Evolutionary conservation across 2,329 filamentous ascomycete species (phyloP), one percentile per base, ranked within the genome.

Genomic region (Cladobotryum mycophilum): DNA sequence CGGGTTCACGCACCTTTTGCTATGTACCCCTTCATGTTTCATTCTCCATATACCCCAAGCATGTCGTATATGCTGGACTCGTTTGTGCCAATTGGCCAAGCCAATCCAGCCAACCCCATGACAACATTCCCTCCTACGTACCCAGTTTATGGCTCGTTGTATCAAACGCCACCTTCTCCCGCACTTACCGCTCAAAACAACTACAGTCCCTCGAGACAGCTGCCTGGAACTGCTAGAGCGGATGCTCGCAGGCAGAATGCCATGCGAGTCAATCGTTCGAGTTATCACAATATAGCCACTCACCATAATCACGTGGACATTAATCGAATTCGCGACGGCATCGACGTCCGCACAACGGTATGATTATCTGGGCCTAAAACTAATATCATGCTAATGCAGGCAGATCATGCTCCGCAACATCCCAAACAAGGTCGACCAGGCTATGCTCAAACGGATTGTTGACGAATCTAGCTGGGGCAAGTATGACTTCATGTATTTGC

Each of bases 381-480:
- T n/a, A 14, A 36, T 20, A 4, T 3, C 8, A 37, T 17, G 47
- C 53, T 60, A 47, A 63, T 49, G 5, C 14, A 5, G 11, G 20
- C 52, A 89, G 85, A 88, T 97, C 57, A 96, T 97, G 92, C 70
- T 96, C 33, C 85, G 92, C 37, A 96, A 97, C 65, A 92, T 96
- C 42, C 92, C 92, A 1, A 96, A 96, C 70, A 89, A 91, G 60
- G 84, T 96, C 50, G 82, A 89, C 60, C 82, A 89, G 67, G 73
- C 77, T 0, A 84, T 87, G 72, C 71, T 96, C 14, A 95, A 95
- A 73, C 70, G 75, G 1, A 84, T 95, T 50, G 76, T 97, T 13
- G 88, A 96, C 61, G 76, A 85, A 55, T 86, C 84, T 14, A 89
- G 84, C 65, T 82, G 79, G 69, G 90, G 89, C 30, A 85, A 86